Base-by-base conservation (phyloP, 148 eudicot species). In the Rheum nobile region DNA sequence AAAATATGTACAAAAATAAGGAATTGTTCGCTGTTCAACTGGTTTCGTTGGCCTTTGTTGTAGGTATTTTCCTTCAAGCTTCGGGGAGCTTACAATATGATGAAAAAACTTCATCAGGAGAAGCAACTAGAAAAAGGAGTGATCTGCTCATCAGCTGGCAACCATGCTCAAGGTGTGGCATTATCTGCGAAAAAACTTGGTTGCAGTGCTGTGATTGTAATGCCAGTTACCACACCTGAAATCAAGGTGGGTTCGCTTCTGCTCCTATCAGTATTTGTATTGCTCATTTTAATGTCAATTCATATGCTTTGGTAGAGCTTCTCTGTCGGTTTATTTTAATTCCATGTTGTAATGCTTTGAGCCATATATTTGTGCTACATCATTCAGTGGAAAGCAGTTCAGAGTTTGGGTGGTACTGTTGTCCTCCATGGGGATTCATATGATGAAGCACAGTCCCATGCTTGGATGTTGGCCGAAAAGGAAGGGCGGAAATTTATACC, bases 161-260 rank as follows among this genome's bases (percentile, higher is more conserved):
- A 95, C 77, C 99, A 95, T 84, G 99, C 99, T 4, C 99, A 95
- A 78, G 99, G 99, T 31, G 99, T 95, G 79, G 99, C 99, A 42
- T 82, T 95, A 69, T 71, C 99, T 9, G 96, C 99, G 35, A 83
- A 85, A 82, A 86, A 61, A 79, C 86, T 95, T 37, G 92, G 86
- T 8, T 95, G 97, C 72, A 72, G 79, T 84, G 99, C 99, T 26
- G 93, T 95, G 72, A 92, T 95, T 81, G 99, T 61, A n/a, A 96
- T 96, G 99, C 99, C 99, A 44, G 85, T 90, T 72, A 96, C 99
- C 47, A 96, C 99, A 7, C 99, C 97, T 9, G 97, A 92, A 82
- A 96, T 96, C 82, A 96, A 96, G 94, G 99, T 96, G 80, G 31
- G 21, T 63, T 29, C 10, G 8, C 10, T 47, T 31, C 10, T 32